phyloP scores from a whole-genome alignment of 208 protist genomes.

The Leishmania arabica region DNA sequence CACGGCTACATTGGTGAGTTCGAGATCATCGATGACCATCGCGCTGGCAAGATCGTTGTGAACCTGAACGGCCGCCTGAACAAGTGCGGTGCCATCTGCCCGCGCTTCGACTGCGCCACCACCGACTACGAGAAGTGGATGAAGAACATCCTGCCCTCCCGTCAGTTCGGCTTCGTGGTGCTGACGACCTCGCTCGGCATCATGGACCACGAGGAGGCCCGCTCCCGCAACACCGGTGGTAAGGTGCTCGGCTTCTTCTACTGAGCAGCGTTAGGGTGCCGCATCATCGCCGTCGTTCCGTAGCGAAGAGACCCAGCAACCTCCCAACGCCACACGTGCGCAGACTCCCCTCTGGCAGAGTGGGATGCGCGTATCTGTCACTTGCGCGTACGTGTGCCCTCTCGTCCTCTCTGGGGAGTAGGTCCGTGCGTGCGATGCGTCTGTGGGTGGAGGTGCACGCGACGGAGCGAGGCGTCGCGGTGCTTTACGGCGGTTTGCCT shows the following conservation, averaged over 20 bases:
- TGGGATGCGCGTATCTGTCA: not conserved
- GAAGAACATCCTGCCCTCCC: slow-evolving; percentile 99
- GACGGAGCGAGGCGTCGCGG: not conserved
- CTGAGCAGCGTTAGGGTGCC: slow-evolving; percentile 66
- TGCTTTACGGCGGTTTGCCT: not conserved
- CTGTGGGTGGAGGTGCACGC: not conserved
- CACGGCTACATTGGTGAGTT: slow-evolving; percentile 99
- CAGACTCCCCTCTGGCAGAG: not conserved
- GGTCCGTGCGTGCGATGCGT: not conserved
- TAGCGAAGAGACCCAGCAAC: not conserved
- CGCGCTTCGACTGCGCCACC: slow-evolving; percentile 97
- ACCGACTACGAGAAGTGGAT: slow-evolving; percentile 99
- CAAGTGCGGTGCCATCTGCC: slow-evolving; percentile 99
- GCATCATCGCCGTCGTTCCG: not conserved
- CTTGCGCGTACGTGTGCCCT: not conserved
- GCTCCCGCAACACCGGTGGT: slow-evolving; percentile 98
- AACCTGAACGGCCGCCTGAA: slow-evolving; percentile 99
- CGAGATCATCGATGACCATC: slow-evolving; percentile 99
- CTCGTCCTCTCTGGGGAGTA: not conserved
- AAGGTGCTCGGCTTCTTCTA: slow-evolving; percentile 99
- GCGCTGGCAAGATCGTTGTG: slow-evolving; percentile 99
- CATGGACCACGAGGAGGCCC: slow-evolving; percentile 99
- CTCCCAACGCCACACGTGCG: not conserved
- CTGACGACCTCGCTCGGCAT: slow-evolving; percentile 99
- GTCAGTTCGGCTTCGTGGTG: slow-evolving; percentile 99